Evolutionary conservation across 139 green algal species (phyloP).

Genomic region (Chlorella vulgaris): DNA sequence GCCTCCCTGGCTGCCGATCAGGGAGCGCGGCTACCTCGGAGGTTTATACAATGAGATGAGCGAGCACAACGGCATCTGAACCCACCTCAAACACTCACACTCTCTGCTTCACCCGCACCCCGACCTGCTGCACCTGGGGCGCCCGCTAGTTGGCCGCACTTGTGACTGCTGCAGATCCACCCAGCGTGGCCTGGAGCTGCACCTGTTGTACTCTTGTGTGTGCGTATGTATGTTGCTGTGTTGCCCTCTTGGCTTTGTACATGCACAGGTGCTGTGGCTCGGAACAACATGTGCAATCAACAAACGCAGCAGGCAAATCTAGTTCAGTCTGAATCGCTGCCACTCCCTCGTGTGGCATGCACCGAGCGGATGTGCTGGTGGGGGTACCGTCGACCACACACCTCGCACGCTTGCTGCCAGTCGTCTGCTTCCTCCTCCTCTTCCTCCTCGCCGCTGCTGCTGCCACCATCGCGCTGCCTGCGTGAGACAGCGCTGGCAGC

Average conservation of each 20-base stretch:
- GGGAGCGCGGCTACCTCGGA: slow-evolving; percentile 1
- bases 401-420: slow-evolving; percentile 38
- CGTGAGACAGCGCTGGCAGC: no score
- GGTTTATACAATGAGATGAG: slow-evolving; percentile 31
- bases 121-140: neutral
- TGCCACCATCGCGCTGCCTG: no score
- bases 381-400: slow-evolving; percentile 42
- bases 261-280: neutral
- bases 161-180: no score
- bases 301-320: no score
- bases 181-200: no score
- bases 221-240: neutral
- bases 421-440: slow-evolving; percentile 22
- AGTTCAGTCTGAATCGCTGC: slow-evolving; percentile 5
- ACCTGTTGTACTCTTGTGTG: neutral
- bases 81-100: neutral
- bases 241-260: neutral
- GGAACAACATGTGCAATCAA: no score
- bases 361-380: slow-evolving; percentile 39
- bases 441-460: slow-evolving; percentile 9
- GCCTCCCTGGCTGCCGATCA: slow-evolving; percentile 39
- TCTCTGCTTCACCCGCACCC: neutral
- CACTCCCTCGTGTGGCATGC: neutral
- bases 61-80: slow-evolving; percentile 20
- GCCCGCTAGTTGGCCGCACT: no score